phyloP scores from a whole-genome alignment of 768 basidiomycete genomes.

The Leccinum broughii region DNA sequence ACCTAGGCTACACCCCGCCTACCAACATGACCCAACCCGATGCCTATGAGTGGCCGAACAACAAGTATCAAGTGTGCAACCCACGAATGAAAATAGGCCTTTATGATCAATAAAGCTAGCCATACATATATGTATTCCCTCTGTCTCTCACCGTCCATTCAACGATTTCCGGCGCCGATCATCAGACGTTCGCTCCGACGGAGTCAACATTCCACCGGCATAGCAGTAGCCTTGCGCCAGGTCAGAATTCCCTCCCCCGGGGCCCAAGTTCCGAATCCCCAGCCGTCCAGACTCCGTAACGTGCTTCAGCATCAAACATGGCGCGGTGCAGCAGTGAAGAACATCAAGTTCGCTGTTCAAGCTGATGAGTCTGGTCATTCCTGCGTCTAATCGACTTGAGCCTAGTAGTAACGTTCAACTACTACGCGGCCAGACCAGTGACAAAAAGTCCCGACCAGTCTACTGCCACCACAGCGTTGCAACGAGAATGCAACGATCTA shows the following conservation, averaged over 20 bases:
- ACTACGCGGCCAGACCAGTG: too few species aligned
- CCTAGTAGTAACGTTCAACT: background rate
- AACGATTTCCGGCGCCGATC: background rate
- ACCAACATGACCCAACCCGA: too few species aligned
- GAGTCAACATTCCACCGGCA: background rate
- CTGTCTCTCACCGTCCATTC: conserved; percentile 3
- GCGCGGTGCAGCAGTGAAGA: background rate
- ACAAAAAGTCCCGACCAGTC: too few species aligned
- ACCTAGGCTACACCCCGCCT: too few species aligned
- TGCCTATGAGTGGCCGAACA: too few species aligned
- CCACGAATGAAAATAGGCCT: too few species aligned
- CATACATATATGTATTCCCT: background rate
- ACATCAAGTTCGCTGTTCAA: background rate
- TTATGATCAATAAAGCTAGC: background rate
- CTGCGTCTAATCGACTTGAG: background rate
- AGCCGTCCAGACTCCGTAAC: background rate
- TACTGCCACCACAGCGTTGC: too few species aligned
- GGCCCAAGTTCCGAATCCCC: background rate
- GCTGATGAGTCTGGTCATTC: background rate
- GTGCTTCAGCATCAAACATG: background rate
- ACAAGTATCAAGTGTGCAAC: too few species aligned
- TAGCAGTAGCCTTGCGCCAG: background rate
- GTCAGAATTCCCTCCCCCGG: background rate
- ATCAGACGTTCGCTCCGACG: background rate
- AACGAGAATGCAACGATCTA: too few species aligned